Base-by-base conservation (phyloP, 1,139 yeast genomes). In the Zhuliangozyma parablackwelliae region DNA sequence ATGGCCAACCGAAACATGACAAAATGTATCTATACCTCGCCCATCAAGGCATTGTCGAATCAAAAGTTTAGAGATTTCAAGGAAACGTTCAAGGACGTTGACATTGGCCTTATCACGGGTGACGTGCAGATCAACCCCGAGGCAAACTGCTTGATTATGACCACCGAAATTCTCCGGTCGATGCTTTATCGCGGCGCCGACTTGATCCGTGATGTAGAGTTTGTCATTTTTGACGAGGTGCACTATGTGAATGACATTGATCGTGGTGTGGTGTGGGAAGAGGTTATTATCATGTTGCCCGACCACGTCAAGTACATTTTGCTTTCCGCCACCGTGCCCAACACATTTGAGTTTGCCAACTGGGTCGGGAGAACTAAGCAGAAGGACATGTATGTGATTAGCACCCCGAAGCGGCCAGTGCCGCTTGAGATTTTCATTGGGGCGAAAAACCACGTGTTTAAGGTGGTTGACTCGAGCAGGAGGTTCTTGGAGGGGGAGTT, bases 181-280 rank as follows among this genome's bases (percentile, higher is more conserved):
- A 92, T 92, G 99, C 74, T 92, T 33, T 92, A 92, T 56, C 73
- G 96, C 54, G 99, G 98, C 38, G 95, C 97, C 0, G 98, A 92
- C 60, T 69, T 92, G 37, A 89, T 92, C 56, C 75, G 98, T 58
- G 99, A 92, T 62, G 97, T 94, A 21, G 97, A 92, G 45, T 92
- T 92, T 73, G 97, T 92, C 21, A 87, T 92, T 32, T 92, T 92
- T 55, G 99, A 92, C 63, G 99, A 92, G 60, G 97, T 92, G 3
- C 99, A 92, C 62, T 92, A 92, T 56, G 96, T 92, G 53, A 89
- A 92, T 54, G 99, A 92, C 64, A 85, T 87, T 41, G 96, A 89
- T 53, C 78, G 99, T 59, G 99, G 99, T 55, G 98, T 92, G 26
- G 99, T 92, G 6, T 92, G 99, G 99, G 99, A 92, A 63, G 99